Base-by-base conservation (phyloP, 164 flowering plant species). In the Magnolia changhungtana region DNA sequence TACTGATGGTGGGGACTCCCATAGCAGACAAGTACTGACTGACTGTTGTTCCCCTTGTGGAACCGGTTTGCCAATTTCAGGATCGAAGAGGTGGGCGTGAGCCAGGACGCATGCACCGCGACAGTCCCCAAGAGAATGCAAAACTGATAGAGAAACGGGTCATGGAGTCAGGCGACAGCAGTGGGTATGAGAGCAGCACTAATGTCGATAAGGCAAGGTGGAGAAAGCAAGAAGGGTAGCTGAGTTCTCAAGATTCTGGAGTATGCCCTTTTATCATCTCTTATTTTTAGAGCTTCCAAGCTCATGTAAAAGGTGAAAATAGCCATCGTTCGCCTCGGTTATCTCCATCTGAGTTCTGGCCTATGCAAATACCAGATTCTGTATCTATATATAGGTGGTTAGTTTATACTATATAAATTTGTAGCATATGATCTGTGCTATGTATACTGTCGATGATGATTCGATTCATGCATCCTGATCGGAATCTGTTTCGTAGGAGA, bases 141-240 rank as follows among this genome's bases (percentile, higher is more conserved):
- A 83, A 81, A 75, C 71, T 76, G 74, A 74, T 76, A 77, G 93
- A 90, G 70, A 89, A 84, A 73, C 86, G 76, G 24, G 76, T 83
- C 66, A 64, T 71, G 69, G 97, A 89, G 79, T 92, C 90, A 23
- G 93, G 92, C 65, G 94, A 92, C 72, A 89, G 97, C 65, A 89
- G 94, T 74, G 93, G 94, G n/a, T 88, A 88, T 76, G 94, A 92
- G 65, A 92, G 92, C 75, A 69, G 86, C 58, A 82, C 79, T 52
- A 89, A 82, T 65, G 81, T 79, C n/a, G 84, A 80, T 72, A 80
- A 76, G 77, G 77, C 81, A 61, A 76, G 85, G 70, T 78, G 82
- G 85, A 85, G 85, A 77, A 86, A 85, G 76, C 87, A 77, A 74
- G 88, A 84, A 80, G n/a, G 71, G 4, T 72, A 55, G 63, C 63